Base-by-base conservation (phyloP, 2,329 filamentous ascomycete species). In the Cladorrhinum sp. region DNA sequence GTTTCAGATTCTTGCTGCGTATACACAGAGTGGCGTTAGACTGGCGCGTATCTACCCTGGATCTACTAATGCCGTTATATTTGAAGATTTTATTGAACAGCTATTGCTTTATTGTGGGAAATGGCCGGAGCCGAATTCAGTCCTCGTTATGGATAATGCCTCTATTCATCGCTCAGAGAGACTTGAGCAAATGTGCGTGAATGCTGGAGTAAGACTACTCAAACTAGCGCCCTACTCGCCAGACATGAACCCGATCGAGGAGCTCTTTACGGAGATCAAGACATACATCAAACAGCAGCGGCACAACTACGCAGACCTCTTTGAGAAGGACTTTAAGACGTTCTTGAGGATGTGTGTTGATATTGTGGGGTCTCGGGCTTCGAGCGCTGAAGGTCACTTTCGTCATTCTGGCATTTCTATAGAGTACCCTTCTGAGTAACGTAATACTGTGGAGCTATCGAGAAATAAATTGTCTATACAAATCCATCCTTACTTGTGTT, bases 221-320 rank as follows among this genome's bases (percentile, higher is more conserved):
- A 73, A 71, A 65, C 60, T 75, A 24, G 68, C 72, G 38, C 72
- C 68, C 22, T 75, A 75, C 61, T 75, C 69, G 50, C 72, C 71
- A 24, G 69, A 74, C 62, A 62, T 75, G 3, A 75, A 75, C 62
- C 71, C 68, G 23, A 73, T 76, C 62, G 67, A 75, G 62, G 70
- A 74, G 63, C 69, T 72, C 56, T 76, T 75, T 66, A 59, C 69
- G n/a, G 70, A 72, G 56, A 62, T 75, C 5, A 75, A 76, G 59
- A 65, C 61, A 29, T 73, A 68, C 55, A 71, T 75, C 41, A 70
- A 69, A 62, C 65, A 45, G 57, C 51, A 59, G 13, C 29, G 16
- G 29, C 6, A 45, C 23, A n/a, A 56, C 16, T 6, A 25, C 7
- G 53, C 38, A 12, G 32, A 45, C n/a, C 53, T 56, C 24, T 56